Evolutionary conservation across 2,329 filamentous ascomycete genomes (phyloP), one percentile per base, ranked within the genome.

Genomic region (Bipolaris sorokiniana): DNA sequence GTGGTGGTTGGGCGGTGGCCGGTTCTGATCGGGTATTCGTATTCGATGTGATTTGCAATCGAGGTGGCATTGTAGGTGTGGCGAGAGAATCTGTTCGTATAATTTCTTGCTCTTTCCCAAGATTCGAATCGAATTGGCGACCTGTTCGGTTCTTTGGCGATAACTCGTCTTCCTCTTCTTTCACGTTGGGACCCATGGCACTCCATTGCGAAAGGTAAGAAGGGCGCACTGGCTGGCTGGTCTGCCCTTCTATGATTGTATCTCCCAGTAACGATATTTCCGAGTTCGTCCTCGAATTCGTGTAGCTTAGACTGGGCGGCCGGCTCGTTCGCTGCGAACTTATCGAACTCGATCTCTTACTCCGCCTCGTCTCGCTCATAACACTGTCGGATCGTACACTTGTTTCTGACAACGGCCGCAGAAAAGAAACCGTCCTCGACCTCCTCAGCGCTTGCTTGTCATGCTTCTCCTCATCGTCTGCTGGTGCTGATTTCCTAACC

Each of bases 391-490:
- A 62, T 23, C 63, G 65, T 9, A 48, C 51, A 41, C 56, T 67
- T 1, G 64, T 56, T 23, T 72, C 65, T 1, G 70, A 70, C 0
- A 67, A 41, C 16, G 71, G 72, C 15, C 70, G 60, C 16, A 73
- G 45, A 28, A 73, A 68, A 0, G 72, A 74, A 2, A 73, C 65
- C 3, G 73, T 75, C 31, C 72, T 55, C 1, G 72, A 69, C 38
- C 73, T 59, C 20, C 67, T 61, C 7, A 72, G 38, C 6, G 54
- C 42, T 3, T 65, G 61, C 46, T 62, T 67, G 2, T 71, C 70
- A 7, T 63, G 55, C n/a, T 62, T 61, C 23, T 66, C 63, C 15
- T 61, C 54, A 2, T 68, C 66, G 15, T 63, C 58, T 5, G 3
- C 15, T 3, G 38, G 38, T 0, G 45, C 47, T 7, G 47, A 44